A percentile compares a stretch with the other conserved stretches of the same genome.
Conservation (phyloP, 2,329 filamentous ascomycete genomes). For the Aspergillus sp. region DNA sequence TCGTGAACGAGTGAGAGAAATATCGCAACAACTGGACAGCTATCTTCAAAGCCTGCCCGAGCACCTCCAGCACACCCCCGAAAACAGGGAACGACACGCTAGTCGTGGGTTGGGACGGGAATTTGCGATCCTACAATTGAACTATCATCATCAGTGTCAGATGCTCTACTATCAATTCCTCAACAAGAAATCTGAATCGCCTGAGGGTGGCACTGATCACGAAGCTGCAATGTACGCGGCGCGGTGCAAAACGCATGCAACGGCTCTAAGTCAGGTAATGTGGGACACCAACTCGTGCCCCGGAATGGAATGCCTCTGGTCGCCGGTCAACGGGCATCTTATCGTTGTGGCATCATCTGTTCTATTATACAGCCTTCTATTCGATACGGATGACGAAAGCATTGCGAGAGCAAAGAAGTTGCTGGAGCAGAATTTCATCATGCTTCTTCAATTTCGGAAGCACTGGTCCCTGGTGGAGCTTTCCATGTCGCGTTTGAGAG, state of each 20-base stretch:
- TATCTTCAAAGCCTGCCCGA: background rate
- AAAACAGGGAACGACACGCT: background rate
- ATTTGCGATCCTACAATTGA: slow-evolving; percentile 1
- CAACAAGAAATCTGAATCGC: background rate
- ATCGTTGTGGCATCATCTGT: slow-evolving; percentile 4
- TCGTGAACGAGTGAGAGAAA: background rate
- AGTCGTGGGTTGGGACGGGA: background rate
- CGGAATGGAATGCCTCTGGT: slow-evolving; percentile 10
- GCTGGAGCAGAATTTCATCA: slow-evolving; percentile 9
- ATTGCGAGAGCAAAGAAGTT: slow-evolving; percentile 1
- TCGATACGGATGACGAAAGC: slow-evolving; percentile 4
- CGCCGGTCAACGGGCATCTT: slow-evolving; percentile 6
- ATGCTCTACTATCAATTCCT: slow-evolving; percentile 8
- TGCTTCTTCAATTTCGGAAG: slow-evolving; percentile 8
- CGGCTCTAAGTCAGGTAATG: slow-evolving; percentile 5
- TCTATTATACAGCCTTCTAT: slow-evolving; percentile 1
- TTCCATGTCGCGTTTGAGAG: slow-evolving; percentile 8
- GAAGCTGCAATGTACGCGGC: slow-evolving; percentile 7
- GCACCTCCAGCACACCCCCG: slow-evolving; percentile 3
- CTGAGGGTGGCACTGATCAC: background rate
- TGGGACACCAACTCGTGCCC: slow-evolving; percentile 7
- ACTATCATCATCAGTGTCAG: slow-evolving; percentile 8
- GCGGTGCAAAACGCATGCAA: slow-evolving; percentile 5
- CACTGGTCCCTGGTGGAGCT: slow-evolving; percentile 9
- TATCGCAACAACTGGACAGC: background rate